phyloP scores from a whole-genome alignment of 768 basidiomycete genomes.

The Gymnopilus junonius region DNA sequence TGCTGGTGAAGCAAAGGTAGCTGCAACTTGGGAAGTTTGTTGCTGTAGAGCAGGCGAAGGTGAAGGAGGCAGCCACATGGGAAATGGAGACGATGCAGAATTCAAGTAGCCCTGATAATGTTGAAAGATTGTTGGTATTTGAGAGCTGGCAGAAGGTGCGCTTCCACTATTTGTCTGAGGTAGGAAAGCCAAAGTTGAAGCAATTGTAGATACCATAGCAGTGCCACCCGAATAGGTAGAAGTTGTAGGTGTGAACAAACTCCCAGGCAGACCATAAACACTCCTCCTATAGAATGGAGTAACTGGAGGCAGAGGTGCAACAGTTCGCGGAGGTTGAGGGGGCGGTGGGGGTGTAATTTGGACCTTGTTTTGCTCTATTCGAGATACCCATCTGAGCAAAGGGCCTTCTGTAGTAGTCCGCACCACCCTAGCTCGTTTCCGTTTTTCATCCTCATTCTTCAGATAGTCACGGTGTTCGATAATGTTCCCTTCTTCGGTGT shows the following conservation, averaged over 20 bases:
- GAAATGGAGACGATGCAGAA: constrained; percentile 21
- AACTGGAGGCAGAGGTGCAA: constrained; percentile 13
- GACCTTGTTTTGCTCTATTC: constrained; percentile 59
- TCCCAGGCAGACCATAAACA: constrained; percentile 27
- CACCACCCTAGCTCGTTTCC: constrained; percentile 66
- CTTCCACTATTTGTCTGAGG: not conserved
- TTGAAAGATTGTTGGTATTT: constrained; percentile 18
- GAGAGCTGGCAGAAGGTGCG: constrained; percentile 12
- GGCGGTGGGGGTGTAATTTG: constrained; percentile 40
- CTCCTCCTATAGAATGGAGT: constrained; percentile 21
- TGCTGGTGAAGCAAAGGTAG: not conserved
- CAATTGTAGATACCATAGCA: constrained; percentile 16
- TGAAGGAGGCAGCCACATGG: constrained; percentile 25
- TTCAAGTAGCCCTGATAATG: constrained; percentile 20
- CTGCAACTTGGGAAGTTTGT: not conserved
- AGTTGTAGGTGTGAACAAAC: constrained; percentile 29
- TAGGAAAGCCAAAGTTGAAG: constrained; percentile 6
- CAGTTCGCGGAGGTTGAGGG: constrained; percentile 20
- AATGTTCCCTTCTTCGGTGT: constrained; percentile 87
- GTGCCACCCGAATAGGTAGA: constrained; percentile 25
- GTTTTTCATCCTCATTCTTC: constrained; percentile 81
- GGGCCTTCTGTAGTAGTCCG: constrained; percentile 67
- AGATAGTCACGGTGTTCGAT: constrained; percentile 81
- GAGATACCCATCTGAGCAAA: constrained; percentile 73
- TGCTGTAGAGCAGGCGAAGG: not conserved